These are phyloP conservation scores for Apostasia ramifera DNA, from an alignment of 106 monocot species.

Conservation along the genomic window DNA sequence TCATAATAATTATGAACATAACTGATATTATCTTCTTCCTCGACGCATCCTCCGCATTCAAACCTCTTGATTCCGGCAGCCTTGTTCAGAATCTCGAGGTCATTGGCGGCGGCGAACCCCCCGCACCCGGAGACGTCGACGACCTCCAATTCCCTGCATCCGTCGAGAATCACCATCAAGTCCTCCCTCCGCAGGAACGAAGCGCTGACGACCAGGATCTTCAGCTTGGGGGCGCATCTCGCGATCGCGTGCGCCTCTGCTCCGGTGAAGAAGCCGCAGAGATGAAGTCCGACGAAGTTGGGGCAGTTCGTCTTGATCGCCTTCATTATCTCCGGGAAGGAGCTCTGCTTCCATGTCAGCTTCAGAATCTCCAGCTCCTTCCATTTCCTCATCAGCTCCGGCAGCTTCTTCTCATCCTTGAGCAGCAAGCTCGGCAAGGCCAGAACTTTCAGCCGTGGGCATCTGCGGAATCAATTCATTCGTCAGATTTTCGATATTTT, in stretches of 20 bases:
- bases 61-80: slow-evolving; percentile 10
- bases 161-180: slow-evolving; percentile 12
- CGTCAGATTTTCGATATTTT: background rate
- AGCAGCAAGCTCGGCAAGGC: background rate
- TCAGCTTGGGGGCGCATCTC: slow-evolving; percentile 8
- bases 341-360: slow-evolving; percentile 9
- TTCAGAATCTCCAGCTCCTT: slow-evolving; percentile 19
- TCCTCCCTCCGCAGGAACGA: slow-evolving; percentile 7
- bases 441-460: slow-evolving; percentile 10
- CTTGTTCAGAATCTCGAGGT: slow-evolving; percentile 9
- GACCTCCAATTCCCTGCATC: slow-evolving; percentile 15
- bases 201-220: slow-evolving; percentile 5
- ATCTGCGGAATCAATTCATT: slow-evolving; percentile 7
- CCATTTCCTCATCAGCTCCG: slow-evolving; percentile 9
- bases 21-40: background rate
- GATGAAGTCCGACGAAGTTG: slow-evolving; percentile 6
- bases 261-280: slow-evolving; percentile 6
- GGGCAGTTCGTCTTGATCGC: slow-evolving; percentile 13
- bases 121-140: slow-evolving; percentile 6
- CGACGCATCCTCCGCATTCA: background rate
- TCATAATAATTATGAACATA: background rate
- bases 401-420: slow-evolving; percentile 7
- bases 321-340: slow-evolving; percentile 2
- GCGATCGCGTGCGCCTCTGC: slow-evolving; percentile 14
- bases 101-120: slow-evolving; percentile 11